These are phyloP conservation scores for Salix brachista DNA, from an alignment of 345 rosid species.

Conservation along the genomic window DNA sequence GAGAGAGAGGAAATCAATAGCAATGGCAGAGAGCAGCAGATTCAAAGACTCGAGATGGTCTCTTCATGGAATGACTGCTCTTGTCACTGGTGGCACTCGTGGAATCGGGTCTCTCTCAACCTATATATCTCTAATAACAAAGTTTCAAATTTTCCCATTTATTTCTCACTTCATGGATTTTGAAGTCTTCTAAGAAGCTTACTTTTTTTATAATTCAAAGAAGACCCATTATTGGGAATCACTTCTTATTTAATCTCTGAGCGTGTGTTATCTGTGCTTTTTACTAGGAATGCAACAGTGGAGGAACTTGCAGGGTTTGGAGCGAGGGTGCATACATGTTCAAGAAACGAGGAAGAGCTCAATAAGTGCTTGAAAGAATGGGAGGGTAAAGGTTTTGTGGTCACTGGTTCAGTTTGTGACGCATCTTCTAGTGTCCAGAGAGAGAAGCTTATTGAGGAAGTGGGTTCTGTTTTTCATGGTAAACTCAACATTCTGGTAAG, in stretches of 20 bases:
- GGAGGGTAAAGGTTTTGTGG: constrained; percentile 49
- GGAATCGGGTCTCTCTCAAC: constrained; percentile 62
- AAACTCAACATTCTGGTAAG: constrained; percentile 69
- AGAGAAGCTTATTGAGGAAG: constrained; percentile 50
- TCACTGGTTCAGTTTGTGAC: constrained; percentile 79
- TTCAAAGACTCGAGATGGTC: constrained; percentile 51
- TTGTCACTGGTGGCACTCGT: constrained; percentile 86
- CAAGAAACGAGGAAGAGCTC: constrained; percentile 66
- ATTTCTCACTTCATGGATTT: neutral
- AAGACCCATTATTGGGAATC: neutral
- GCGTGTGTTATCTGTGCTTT: neutral
- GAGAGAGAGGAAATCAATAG: neutral
- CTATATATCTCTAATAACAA: neutral
- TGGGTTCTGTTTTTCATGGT: constrained; percentile 44
- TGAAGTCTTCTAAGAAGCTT: neutral
- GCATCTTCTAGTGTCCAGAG: constrained; percentile 47
- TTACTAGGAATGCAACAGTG: constrained; percentile 54
- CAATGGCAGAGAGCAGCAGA: constrained; percentile 23
- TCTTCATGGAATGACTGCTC: constrained; percentile 63
- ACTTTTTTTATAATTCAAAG: neutral
- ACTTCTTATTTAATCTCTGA: neutral
- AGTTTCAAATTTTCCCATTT: neutral
- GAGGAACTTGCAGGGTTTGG: constrained; percentile 74
- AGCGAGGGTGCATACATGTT: constrained; percentile 69
- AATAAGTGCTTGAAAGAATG: constrained; percentile 51